Evolutionary conservation across 179 eudicot species (phyloP).

Genomic region (Pouteria campechiana): DNA sequence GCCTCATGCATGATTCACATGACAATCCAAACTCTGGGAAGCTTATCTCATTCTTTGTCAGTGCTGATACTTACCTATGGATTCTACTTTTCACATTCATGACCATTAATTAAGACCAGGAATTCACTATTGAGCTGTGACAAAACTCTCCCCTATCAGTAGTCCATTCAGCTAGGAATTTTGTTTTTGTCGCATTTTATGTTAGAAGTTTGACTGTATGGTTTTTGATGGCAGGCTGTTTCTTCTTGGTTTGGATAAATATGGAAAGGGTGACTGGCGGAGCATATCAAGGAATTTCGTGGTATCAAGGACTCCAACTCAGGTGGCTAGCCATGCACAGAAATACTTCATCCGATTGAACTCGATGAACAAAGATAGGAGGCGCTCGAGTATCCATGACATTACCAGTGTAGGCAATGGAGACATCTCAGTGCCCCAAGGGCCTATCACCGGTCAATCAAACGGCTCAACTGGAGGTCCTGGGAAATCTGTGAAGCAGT

Average conservation of each 20-base stretch:
- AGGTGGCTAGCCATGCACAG: slow-evolving; percentile 87
- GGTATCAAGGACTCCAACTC: slow-evolving; percentile 78
- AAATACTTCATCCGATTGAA: slow-evolving; percentile 76
- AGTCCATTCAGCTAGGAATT: no score
- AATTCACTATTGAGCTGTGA: no score
- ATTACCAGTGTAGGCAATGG: slow-evolving; percentile 63
- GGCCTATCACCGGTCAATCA: slow-evolving; percentile 73
- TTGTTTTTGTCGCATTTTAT: no score
- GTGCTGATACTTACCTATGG: no score
- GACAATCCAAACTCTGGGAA: no score
- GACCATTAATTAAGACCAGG: no score
- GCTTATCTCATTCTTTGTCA: no score
- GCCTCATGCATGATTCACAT: no score
- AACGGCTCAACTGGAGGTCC: slow-evolving; percentile 28
- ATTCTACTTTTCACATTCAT: no score
- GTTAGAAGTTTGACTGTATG: no score
- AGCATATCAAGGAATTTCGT: slow-evolving; percentile 90
- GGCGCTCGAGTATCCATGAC: slow-evolving; percentile 96
- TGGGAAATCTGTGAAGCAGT: slow-evolving; percentile 35
- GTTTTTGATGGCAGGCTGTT: slow-evolving; percentile 43
- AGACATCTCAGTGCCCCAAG: slow-evolving; percentile 43
- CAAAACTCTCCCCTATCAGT: no score
- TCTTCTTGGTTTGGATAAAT: slow-evolving; percentile 89
- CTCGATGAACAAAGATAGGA: slow-evolving; percentile 86
- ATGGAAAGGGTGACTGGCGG: slow-evolving; percentile 93